Evolutionary conservation across 2,329 filamentous ascomycete genomes (phyloP), one percentile per base, ranked within the genome.

Genomic region (Aureobasidium sp.): DNA sequence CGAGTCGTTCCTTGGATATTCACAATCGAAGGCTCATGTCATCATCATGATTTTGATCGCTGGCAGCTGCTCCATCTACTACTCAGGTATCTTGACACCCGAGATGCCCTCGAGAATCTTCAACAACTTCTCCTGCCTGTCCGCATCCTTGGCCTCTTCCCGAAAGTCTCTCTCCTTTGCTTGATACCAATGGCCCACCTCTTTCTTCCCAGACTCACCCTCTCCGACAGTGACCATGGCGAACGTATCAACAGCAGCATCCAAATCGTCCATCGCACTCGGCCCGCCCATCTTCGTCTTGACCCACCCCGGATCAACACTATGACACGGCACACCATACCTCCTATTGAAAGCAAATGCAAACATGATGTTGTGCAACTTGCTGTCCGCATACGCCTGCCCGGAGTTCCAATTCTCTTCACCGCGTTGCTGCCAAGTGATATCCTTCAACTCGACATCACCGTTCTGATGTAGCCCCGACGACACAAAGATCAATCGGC

Each of bases 291-390:
- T 69, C 55, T 69, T 65, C 19, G 71, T 74, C 66, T 69, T 67
- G 21, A 74, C 70, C 70, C 70, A 73, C 6, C 71, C 71, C 0
- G 72, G 72, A 63, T 74, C 2, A 73, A 79, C 7, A 0, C 71
- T 68, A 38, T 75, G 76, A 29, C 71, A 73, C 57, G 73, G 65
- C 0, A 77, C 71, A 6, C 70, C 61, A 63, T 73, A 76, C 6
- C 70, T 65, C 11, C 74, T 66, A 0, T 78, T 71, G 55, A 82
- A 76, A 2, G 74, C 76, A 53, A 76, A 78, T 1, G 78, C 75
- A 12, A 83, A 68, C 64, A 83, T 69, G 27, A 78, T 66, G 55
- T 78, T 73, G 56, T 81, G 77, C 27, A 83, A 60, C 63, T 83
- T 83, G 55, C 70, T 77, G 56, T 80, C 77, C 53, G 68, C 68